Base-by-base conservation (phyloP, 345 rosid species). In the Gossypium australe region DNA sequence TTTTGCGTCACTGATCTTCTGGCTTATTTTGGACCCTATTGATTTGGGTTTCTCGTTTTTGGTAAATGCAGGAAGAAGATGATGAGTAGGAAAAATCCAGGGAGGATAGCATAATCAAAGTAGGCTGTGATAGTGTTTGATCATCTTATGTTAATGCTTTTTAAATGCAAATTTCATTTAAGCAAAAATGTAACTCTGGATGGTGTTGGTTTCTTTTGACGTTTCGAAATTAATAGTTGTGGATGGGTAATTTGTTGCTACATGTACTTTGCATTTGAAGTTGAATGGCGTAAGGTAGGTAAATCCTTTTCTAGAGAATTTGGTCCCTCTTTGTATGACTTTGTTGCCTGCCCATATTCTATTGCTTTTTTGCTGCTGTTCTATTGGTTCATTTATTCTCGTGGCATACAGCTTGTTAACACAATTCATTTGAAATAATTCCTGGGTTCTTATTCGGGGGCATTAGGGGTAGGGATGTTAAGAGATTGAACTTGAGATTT, bases 11-110 rank as follows among this genome's bases (percentile, higher is more conserved):
- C 22, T 63, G 41, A 13, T 66, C 22, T 52, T 22, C 41, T 1
- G n/a, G n/a, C 53, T 22, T 27, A 11, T 3, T 47, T 1, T 43
- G 13, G 41, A 14, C 14, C 7, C 20, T 16, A 7, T 18, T 61
- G 29, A 62, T 5, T 48, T 13, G n/a, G 13, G 0, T n/a, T 12
- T 13, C 38, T 18, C 74, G 17, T 34, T 34, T 34, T 34, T 34
- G 7, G 7, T 34, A 34, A 1, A 45, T 77, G 91, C 91, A 93
- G 94, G 97, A 94, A 24, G 98, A 91, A 0, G 95, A 91, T 51
- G 97, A 91, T 20, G 96, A 86, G 65, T 87, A 89, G 90, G 78
- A 66, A 45, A 3, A 41, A 38, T 29, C 48, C 59, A 12, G 14
- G 78, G 75, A 73, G 73, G 78, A 78, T 34, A 34, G 41, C 41